A percentile compares a stretch with the other conserved stretches of the same genome.
These are phyloP conservation scores for Euphorbia lathyris DNA, from an alignment of 345 rosid species.

Conservation along the genomic window DNA sequence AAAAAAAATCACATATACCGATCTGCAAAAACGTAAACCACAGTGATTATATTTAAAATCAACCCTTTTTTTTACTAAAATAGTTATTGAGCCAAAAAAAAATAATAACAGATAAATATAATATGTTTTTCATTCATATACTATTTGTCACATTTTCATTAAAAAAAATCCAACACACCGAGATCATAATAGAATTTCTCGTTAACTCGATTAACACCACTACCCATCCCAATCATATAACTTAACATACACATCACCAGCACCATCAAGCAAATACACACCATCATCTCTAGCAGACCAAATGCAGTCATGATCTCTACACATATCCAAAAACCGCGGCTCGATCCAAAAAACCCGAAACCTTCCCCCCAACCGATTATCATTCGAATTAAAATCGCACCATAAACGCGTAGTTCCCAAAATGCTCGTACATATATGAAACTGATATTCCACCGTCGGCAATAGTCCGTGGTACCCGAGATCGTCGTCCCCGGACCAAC, in stretches of 20 bases:
- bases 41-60: no score
- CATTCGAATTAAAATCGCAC: neutral
- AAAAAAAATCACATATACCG: no score
- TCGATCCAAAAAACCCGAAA: neutral
- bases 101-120: no score
- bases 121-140: no score
- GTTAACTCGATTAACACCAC: no score
- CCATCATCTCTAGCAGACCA: constrained; percentile 1
- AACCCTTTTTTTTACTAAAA: no score
- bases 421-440: neutral
- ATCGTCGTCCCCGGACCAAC: neutral
- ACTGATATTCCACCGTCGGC: neutral
- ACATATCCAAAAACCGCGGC: neutral
- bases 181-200: no score
- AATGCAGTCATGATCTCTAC: neutral
- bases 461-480: neutral
- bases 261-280: neutral
- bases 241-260: neutral
- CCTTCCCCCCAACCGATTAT: neutral
- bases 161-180: no score
- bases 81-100: no score
- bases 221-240: neutral
- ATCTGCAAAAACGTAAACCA: no score
- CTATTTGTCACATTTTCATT: no score
- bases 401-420: neutral